Evolutionary conservation across 2,329 filamentous ascomycete species (phyloP).

Genomic region (Dendryphion nanum): DNA sequence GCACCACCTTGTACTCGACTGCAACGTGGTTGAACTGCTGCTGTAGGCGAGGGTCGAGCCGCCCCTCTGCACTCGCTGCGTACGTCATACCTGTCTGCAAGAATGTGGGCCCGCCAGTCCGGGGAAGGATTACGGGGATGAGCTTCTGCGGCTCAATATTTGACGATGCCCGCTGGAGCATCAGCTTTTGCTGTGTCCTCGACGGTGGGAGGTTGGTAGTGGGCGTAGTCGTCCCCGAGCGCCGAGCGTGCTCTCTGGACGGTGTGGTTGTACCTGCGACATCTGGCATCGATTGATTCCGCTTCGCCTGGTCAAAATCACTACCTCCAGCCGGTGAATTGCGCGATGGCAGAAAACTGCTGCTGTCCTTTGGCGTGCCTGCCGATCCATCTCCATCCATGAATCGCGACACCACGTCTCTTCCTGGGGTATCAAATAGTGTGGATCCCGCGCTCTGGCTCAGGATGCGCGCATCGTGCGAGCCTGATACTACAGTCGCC

Average conservation of each 20-base stretch:
- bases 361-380: slow-evolving; percentile 41
- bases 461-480: slow-evolving; percentile 33
- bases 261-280: slow-evolving; percentile 30
- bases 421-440: slow-evolving; percentile 39
- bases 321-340: slow-evolving; percentile 17
- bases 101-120: slow-evolving; percentile 33
- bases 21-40: slow-evolving; percentile 68
- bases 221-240: slow-evolving; percentile 40
- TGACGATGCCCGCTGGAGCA: slow-evolving; percentile 71
- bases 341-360: slow-evolving; percentile 31
- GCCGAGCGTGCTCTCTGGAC: slow-evolving; percentile 23
- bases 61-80: slow-evolving; percentile 33
- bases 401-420: slow-evolving; percentile 46
- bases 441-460: slow-evolving; percentile 40
- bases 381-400: slow-evolving; percentile 43
- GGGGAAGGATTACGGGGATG: slow-evolving; percentile 39
- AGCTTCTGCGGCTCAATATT: slow-evolving; percentile 63
- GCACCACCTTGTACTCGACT: slow-evolving; percentile 72
- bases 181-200: slow-evolving; percentile 72
- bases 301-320: slow-evolving; percentile 31
- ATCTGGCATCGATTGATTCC: slow-evolving; percentile 41
- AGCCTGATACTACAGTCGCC: slow-evolving; percentile 48
- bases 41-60: slow-evolving; percentile 61
- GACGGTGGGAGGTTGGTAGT: slow-evolving; percentile 48
- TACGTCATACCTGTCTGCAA: slow-evolving; percentile 37